phyloP scores from a whole-genome alignment of 805 yeast species.

The Pichia heedii region DNA sequence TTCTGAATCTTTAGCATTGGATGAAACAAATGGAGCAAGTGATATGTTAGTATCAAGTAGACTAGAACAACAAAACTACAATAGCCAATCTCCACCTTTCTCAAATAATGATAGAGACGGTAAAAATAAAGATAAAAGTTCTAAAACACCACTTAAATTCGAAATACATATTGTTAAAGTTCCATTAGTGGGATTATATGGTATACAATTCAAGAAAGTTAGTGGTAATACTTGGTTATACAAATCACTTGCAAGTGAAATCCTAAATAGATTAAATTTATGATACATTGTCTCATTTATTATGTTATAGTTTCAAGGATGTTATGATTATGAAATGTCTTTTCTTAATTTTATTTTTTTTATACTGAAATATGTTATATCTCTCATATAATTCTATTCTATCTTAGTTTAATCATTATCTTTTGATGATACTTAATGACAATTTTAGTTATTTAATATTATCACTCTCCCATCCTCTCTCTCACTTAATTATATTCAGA shows the following conservation, averaged over 20 bases:
- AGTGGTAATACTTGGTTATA: slow-evolving; percentile 94
- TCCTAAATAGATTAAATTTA: slow-evolving; percentile 61
- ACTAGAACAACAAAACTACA: slow-evolving; percentile 38
- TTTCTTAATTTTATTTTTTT: too few species aligned
- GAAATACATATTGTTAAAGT: slow-evolving; percentile 90
- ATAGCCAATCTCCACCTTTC: slow-evolving; percentile 6
- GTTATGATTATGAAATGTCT: too few species aligned
- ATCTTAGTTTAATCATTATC: too few species aligned
- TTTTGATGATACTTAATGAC: too few species aligned
- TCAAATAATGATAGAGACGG: neutral
- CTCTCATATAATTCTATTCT: too few species aligned
- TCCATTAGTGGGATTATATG: slow-evolving; percentile 81
- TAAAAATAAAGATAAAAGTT: slow-evolving; percentile 3
- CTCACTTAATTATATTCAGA: too few species aligned
- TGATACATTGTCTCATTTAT: slow-evolving; percentile 20
- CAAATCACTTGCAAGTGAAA: slow-evolving; percentile 81
- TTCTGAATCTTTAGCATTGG: slow-evolving; percentile 57
- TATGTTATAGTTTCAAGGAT: too few species aligned
- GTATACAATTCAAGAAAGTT: slow-evolving; percentile 90
- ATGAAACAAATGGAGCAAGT: slow-evolving; percentile 39
- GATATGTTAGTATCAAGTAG: slow-evolving; percentile 57
- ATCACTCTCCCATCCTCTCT: too few species aligned
- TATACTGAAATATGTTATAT: too few species aligned
- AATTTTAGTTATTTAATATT: too few species aligned
- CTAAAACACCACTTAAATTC: slow-evolving; percentile 65